Base-by-base conservation (phyloP, 179 eudicot genomes). In the Beta lomatogona region DNA sequence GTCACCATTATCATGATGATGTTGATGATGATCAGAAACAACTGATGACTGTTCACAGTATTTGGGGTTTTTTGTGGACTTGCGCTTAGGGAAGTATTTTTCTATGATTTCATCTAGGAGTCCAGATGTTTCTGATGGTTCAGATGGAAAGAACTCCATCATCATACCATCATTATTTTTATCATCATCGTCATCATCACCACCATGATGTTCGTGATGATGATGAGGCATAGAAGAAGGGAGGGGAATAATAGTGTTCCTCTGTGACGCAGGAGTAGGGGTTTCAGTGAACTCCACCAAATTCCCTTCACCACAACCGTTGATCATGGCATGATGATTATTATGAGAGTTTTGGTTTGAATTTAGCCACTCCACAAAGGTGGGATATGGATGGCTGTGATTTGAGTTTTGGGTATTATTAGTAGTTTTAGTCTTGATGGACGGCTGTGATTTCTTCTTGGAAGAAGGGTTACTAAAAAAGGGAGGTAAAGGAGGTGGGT, bases 61-160 rank as follows among this genome's bases (percentile, higher is more conserved):
- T 58, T 76, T 79, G 73, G 67, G 61, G n/a, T 70, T 36, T 2
- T 36, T 71, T 55, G 53, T 77, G 77, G 85, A 53, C 50, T 77
- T 86, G 60, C 1, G 15, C 57, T 79, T 85, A 79, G 89, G 87
- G 67, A 86, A 76, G 52, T 79, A 85, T 41, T 85, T 85, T 81
- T 85, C 85, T 4, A 85, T 80, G 18, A 85, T 82, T 36, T 79
- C 85, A 31, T 85, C 87, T 15, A 85, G 41, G 22, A 85, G 80
- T 25, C 87, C 87, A 0, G 87, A 85, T 4, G 80, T 64, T 64
- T 76, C 76, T 12, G 87, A 85, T 13, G 57, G 61, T 45, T 85
- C 76, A 22, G 58, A 74, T 60, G 85, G 63, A 45, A 85, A 81
- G 36, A 85, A 74, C 10, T 79, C 87, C 75, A 77, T 70, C 41